Evolutionary conservation across 768 basidiomycete species (phyloP).

Genomic region (Panellus pusillus): DNA sequence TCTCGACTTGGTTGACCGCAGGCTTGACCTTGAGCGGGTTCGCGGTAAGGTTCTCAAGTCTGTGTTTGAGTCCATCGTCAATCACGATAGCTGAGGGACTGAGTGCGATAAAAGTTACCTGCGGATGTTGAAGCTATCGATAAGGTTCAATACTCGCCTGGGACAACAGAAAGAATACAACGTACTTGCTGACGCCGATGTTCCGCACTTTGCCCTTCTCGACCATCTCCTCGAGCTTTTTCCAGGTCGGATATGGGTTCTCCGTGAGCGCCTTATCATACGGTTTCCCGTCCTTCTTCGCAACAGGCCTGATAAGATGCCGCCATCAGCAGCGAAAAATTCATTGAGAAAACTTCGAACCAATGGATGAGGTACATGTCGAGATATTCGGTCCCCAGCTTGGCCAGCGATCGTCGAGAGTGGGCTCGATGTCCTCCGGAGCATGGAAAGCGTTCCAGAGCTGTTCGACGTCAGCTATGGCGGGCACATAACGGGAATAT

Average conservation of each 20-base stretch:
- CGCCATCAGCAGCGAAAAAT: neutral
- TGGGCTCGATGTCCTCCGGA: constrained; percentile 68
- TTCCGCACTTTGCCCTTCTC: constrained; percentile 75
- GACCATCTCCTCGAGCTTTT: constrained; percentile 76
- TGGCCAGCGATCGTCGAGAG: constrained; percentile 65
- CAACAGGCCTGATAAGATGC: constrained; percentile 52
- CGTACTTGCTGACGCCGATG: constrained; percentile 83
- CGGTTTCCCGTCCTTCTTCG: constrained; percentile 52
- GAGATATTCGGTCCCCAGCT: constrained; percentile 67
- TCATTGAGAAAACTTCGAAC: constrained; percentile 35
- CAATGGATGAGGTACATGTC: constrained; percentile 84
- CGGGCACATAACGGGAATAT: neutral
- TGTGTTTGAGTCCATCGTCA: neutral
- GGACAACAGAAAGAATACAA: neutral
- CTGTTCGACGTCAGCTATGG: constrained; percentile 27
- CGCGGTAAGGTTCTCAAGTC: constrained; percentile 63
- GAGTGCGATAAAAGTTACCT: constrained; percentile 30
- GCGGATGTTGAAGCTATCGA: constrained; percentile 59
- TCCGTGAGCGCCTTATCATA: constrained; percentile 61
- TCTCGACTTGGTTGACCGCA: constrained; percentile 78
- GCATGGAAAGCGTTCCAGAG: constrained; percentile 78
- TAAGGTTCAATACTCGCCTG: neutral
- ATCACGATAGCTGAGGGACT: too few relatives aligned
- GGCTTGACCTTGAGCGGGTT: constrained; percentile 60
- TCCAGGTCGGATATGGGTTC: constrained; percentile 77